Evolutionary conservation across 768 basidiomycete species (phyloP).

Genomic region (Sporobolomyces pararoseus): DNA sequence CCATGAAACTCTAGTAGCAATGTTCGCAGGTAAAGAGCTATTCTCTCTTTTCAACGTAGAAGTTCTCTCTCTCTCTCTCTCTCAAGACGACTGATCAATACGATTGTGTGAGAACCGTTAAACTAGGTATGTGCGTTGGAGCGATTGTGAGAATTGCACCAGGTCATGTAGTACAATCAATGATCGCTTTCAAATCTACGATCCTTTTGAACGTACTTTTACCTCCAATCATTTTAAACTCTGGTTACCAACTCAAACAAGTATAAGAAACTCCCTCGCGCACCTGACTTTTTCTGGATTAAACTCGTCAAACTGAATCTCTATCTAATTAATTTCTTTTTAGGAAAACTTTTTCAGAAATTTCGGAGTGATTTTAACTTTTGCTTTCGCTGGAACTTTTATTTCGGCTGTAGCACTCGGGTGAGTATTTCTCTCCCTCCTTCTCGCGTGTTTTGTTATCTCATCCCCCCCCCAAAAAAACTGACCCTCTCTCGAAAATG

Average conservation of each 20-base stretch:
- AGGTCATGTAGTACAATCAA: constrained; percentile 89
- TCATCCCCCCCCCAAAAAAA: too few relatives aligned
- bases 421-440: constrained; percentile 56
- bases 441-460: background rate
- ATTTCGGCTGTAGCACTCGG: constrained; percentile 94
- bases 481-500: too few relatives aligned
- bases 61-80: background rate
- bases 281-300: too few relatives aligned
- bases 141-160: constrained; percentile 83
- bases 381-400: constrained; percentile 91
- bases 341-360: constrained; percentile 99
- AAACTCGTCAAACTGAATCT: too few relatives aligned
- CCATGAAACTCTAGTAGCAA: constrained; percentile 92
- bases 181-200: constrained; percentile 74
- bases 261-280: constrained; percentile 53
- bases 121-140: constrained; percentile 79
- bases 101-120: too few relatives aligned
- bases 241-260: constrained; percentile 96
- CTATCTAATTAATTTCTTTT: too few relatives aligned
- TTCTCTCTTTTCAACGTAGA: background rate
- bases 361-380: constrained; percentile 80
- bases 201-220: constrained; percentile 97
- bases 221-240: constrained; percentile 96
- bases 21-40: constrained; percentile 74
- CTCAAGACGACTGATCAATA: background rate